These are phyloP conservation scores for Tetracladium marchalianum DNA, from an alignment of 495 filamentous ascomycete genomes.

Conservation along the genomic window DNA sequence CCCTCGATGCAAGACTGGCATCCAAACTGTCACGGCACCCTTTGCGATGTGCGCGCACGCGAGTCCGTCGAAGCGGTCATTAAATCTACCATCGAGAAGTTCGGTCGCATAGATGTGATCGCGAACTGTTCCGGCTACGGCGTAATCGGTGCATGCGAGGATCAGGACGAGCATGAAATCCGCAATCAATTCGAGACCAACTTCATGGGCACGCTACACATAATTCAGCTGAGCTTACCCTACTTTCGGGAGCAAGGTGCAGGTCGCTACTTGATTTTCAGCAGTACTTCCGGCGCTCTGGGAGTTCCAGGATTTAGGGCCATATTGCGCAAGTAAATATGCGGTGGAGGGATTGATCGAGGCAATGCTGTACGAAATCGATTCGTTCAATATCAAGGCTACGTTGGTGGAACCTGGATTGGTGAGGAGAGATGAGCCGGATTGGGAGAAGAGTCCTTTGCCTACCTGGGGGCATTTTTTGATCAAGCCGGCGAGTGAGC, in stretches of 20 bases:
- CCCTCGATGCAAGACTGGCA: conserved; percentile 61
- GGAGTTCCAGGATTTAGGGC: conserved; percentile 86
- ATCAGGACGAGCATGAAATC: conserved; percentile 91
- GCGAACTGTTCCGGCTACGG: conserved; percentile 89
- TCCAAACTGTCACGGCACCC: conserved; percentile 59
- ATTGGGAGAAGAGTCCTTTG: conserved; percentile 37
- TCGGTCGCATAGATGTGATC: conserved; percentile 79
- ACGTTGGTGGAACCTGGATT: conserved; percentile 89
- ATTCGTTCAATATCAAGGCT: conserved; percentile 82
- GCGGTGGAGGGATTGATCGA: conserved; percentile 92
- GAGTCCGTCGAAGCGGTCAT: conserved; percentile 67
- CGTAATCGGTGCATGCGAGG: conserved; percentile 91
- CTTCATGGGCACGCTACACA: conserved; percentile 88
- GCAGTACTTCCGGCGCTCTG: conserved; percentile 76
- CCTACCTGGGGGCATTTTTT: conserved; percentile 86
- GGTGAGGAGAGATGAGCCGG: conserved; percentile 63
- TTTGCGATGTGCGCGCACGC: conserved; percentile 83
- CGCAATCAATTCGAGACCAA: conserved; percentile 96
- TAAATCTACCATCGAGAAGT: conserved; percentile 54
- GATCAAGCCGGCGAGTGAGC: conserved; percentile 73
- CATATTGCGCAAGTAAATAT: conserved; percentile 94
- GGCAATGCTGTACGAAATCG: conserved; percentile 90
- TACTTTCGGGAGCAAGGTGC: conserved; percentile 70
- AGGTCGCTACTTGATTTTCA: conserved; percentile 88
- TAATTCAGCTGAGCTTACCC: conserved; percentile 79